Percentiles rank a stretch among this genome's conserved stretches.
Conservation (phyloP, 352 stramenopile genomes). For the Phytophthora boehmeriae region DNA sequence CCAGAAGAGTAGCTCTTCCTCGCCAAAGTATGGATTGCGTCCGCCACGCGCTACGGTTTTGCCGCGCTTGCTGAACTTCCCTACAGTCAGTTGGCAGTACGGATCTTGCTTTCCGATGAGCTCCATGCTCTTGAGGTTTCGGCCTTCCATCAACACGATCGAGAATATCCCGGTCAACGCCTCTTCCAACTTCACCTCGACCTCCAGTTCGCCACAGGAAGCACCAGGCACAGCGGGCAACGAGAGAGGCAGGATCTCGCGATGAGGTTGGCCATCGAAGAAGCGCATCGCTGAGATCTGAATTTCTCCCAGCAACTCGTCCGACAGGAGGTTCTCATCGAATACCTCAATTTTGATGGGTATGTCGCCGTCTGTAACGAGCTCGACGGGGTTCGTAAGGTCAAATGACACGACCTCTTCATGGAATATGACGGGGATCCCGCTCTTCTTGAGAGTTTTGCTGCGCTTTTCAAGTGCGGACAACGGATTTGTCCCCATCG, state of each 20-base stretch:
- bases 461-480: conserved; percentile 74
- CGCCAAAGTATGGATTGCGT: conserved; percentile 90
- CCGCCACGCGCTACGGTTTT: conserved; percentile 83
- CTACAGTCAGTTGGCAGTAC: conserved; percentile 88
- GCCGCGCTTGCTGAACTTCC: conserved; percentile 66
- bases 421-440: conserved; percentile 82
- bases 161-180: conserved; percentile 85
- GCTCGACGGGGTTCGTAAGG: conserved; percentile 71
- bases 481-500: conserved; percentile 76
- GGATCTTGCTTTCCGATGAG: conserved; percentile 90
- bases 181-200: conserved; percentile 80
- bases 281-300: conserved; percentile 79
- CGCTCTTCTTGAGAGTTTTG: conserved; percentile 85
- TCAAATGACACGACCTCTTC: conserved; percentile 87
- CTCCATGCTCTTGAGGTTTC: conserved; percentile 92
- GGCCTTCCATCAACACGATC: conserved; percentile 86
- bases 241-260: conserved; percentile 65
- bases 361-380: conserved; percentile 77
- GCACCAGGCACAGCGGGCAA: conserved; percentile 33
- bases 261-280: conserved; percentile 68
- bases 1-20: conserved; percentile 93
- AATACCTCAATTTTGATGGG: conserved; percentile 82
- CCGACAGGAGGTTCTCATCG: conserved; percentile 88
- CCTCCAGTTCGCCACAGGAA: conserved; percentile 60
- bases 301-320: conserved; percentile 83